Conservation (phyloP, 495 filamentous ascomycete species). For the Neurospora sp. region DNA sequence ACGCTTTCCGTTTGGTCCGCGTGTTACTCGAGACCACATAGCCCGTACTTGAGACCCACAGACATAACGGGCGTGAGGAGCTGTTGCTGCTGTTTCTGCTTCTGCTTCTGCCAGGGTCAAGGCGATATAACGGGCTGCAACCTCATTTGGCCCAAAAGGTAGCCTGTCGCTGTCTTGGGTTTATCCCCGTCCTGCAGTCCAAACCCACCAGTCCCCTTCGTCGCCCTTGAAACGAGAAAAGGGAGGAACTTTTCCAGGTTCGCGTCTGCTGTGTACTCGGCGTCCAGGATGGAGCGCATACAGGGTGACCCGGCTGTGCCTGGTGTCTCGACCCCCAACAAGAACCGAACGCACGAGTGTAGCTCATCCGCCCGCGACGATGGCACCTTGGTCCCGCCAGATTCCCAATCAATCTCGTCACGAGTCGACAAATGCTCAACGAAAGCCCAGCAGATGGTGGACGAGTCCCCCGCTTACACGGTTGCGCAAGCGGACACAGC, state of each 20-base stretch:
- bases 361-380: constrained; percentile 1
- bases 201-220: not conserved
- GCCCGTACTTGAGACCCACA: not conserved
- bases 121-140: not conserved
- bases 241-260: not conserved
- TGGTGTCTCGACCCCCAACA: not conserved
- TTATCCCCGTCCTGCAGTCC: not conserved
- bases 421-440: not conserved
- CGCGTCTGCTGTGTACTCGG: not conserved
- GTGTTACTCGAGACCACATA: not conserved
- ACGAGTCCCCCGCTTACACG: not conserved
- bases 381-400: not conserved
- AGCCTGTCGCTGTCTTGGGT: not conserved
- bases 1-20: not conserved
- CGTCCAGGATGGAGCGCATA: constrained; percentile 5
- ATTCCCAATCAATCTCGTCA: not conserved
- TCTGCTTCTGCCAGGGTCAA: not conserved
- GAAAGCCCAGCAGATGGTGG: not conserved
- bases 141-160: not conserved
- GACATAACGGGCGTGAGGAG: not conserved
- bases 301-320: constrained; percentile 3
- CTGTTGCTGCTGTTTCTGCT: not conserved
- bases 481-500: not conserved
- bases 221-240: not conserved
- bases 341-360: constrained; percentile 2